A percentile compares a stretch with the other conserved stretches of the same genome.
These are phyloP conservation scores for Penicillium glabrum DNA, from an alignment of 2,329 filamentous ascomycete species.

Conservation along the genomic window DNA sequence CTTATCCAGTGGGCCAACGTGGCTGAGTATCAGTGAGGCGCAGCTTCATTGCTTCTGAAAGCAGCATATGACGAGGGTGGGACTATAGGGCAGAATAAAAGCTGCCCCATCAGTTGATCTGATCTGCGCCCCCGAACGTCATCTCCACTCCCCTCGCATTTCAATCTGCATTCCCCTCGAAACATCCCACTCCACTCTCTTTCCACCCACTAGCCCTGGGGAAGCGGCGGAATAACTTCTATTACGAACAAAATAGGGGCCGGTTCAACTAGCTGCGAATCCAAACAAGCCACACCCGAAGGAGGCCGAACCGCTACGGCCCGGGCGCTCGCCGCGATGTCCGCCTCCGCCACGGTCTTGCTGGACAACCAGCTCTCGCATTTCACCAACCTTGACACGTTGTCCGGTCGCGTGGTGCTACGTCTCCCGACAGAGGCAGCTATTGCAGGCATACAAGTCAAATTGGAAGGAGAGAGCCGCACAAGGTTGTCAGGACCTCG, in stretches of 20 bases:
- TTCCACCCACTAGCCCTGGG: background rate
- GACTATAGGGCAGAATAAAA: background rate
- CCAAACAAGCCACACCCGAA: background rate
- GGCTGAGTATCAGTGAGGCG: slow-evolving; percentile 1
- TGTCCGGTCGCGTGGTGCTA: slow-evolving; percentile 48
- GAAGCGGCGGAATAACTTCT: background rate
- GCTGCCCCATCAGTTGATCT: background rate
- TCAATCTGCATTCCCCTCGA: slow-evolving; percentile 11
- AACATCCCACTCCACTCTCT: slow-evolving; percentile 4
- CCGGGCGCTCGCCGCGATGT: slow-evolving; percentile 38
- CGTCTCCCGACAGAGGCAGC: slow-evolving; percentile 42
- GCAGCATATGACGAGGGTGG: background rate
- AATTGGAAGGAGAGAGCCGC: slow-evolving; percentile 51
- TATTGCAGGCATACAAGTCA: slow-evolving; percentile 48
- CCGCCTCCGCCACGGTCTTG: slow-evolving; percentile 40
- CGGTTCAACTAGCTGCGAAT: background rate
- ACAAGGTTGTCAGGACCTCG: slow-evolving; percentile 44
- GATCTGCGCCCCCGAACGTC: slow-evolving; percentile 21
- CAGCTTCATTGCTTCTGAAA: background rate
- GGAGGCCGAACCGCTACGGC: slow-evolving; percentile 5
- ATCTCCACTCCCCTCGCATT: slow-evolving; percentile 18
- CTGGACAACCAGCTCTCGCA: slow-evolving; percentile 44
- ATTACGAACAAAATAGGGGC: background rate
- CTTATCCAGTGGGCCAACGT: background rate
- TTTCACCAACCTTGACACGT: slow-evolving; percentile 51